A percentile compares a stretch with the other conserved stretches of the same genome.
These are phyloP conservation scores for Candida frijolesensis DNA, from an alignment of 1,139 yeast species.

Conservation along the genomic window DNA sequence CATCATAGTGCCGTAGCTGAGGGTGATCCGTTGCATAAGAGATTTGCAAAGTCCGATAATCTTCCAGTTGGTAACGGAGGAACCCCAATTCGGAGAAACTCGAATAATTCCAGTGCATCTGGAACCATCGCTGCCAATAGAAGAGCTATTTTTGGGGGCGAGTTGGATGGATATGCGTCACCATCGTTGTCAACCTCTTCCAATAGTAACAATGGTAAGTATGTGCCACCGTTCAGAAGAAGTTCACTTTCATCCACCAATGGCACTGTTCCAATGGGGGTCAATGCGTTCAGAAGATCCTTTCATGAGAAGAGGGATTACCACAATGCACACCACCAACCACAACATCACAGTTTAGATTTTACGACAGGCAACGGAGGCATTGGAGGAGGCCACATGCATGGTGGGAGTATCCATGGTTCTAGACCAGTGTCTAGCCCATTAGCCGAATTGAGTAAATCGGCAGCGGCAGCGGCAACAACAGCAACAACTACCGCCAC, in stretches of 20 bases:
- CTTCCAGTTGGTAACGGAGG: constrained; percentile 4
- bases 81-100: neutral
- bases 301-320: constrained; percentile 7
- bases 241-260: constrained; percentile 26
- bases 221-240: constrained; percentile 72
- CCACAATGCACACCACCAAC: neutral
- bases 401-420: neutral
- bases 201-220: constrained; percentile 51
- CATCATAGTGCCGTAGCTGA: neutral
- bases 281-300: constrained; percentile 22
- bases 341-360: constrained; percentile 7
- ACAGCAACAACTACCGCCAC: neutral
- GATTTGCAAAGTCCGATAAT: constrained; percentile 3
- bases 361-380: constrained; percentile 2
- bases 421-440: constrained; percentile 11
- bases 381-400: neutral
- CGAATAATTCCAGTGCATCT: neutral
- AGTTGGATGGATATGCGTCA: neutral
- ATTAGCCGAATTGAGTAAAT: constrained; percentile 6
- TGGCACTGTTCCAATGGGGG: neutral
- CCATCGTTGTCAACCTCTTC: constrained; percentile 21
- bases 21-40: constrained; percentile 5
- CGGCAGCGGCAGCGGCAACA: constrained; percentile 14
- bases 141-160: constrained; percentile 12
- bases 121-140: constrained; percentile 7